Evolutionary conservation across 1,139 yeast species (phyloP), one percentile per base, ranked within the genome.

Genomic region (Zhuliangozyma blackwelliae): DNA sequence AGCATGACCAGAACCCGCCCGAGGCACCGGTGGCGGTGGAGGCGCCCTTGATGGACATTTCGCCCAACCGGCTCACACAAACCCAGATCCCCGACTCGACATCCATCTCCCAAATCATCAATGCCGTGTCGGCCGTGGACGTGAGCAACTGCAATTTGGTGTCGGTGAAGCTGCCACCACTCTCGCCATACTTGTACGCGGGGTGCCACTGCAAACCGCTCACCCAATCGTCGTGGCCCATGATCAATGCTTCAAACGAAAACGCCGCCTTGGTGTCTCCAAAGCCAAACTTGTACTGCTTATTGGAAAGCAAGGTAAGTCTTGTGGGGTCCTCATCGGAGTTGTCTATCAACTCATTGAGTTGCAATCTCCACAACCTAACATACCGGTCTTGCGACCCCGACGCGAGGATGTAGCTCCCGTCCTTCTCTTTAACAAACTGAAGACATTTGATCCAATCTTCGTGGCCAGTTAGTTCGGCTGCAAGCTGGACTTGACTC

Each of bases 191-290:
- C 26, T 33, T 39, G 28, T 44, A 40, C 1, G 52, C 46, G 21
- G 84, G 82, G 51, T 84, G 86, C 97, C 98, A 94, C 38, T 74
- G 70, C 32, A 92, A 67, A 7, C 89, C 81, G 10, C 92, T 79
- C 23, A 94, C 82, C 98, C 98, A 94, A 59, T 94, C 99, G 55
- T 94, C 99, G 57, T 94, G 98, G 8, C 98, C 98, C 84, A 92
- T 83, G 25, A 94, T 79, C 44, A 94, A 74, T 0, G 98, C 97
- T 55, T 94, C 98, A 54, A 89, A 89, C 46, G 79, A 79, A 40
- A 88, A 72, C 0, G 88, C 77, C 37, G 72, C 75, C 37, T 63
- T 59, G 5, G 55, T 45, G 2, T 47, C 40, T 1, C 59, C 65
- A 10, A 76, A 52, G 9, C 51, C 42, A 49, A 82, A 82, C 35